These are phyloP conservation scores for Lactarius trivialis DNA, from an alignment of 768 basidiomycete genomes.

Conservation along the genomic window DNA sequence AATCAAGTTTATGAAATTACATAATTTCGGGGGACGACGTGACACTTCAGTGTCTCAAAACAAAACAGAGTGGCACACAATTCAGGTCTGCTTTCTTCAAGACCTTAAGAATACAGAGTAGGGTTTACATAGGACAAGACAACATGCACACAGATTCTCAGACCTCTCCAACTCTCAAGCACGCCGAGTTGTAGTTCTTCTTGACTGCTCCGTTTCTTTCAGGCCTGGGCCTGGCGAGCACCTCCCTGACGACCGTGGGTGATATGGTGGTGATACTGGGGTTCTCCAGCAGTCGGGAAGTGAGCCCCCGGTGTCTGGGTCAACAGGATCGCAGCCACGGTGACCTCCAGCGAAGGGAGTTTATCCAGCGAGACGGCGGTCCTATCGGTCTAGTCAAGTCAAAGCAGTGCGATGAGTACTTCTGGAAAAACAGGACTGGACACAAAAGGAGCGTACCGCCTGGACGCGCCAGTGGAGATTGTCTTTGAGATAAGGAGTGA, in stretches of 20 bases:
- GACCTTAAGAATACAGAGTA: neutral
- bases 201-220: neutral
- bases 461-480: conserved; percentile 39
- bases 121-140: neutral
- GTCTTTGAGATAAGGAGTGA: conserved; percentile 37
- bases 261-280: conserved; percentile 10
- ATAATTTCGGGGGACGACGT: too few species aligned
- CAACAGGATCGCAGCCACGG: conserved; percentile 7
- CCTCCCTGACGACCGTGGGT: conserved; percentile 12
- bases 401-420: neutral
- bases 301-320: neutral
- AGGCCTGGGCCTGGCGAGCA: neutral
- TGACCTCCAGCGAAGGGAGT: conserved; percentile 19
- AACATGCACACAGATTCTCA: neutral
- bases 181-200: neutral
- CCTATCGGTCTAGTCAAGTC: conserved; percentile 1
- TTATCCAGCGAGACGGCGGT: neutral
- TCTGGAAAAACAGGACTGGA: conserved; percentile 33
- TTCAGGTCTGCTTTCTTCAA: neutral
- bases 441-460: conserved; percentile 28
- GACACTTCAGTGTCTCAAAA: too few species aligned
- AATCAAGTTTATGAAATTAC: too few species aligned
- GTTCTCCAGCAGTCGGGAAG: conserved; percentile 15
- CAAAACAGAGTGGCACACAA: neutral
- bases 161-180: neutral